Base-by-base conservation (phyloP, 2,329 filamentous ascomycete genomes). In the Hypoxylon sp. region DNA sequence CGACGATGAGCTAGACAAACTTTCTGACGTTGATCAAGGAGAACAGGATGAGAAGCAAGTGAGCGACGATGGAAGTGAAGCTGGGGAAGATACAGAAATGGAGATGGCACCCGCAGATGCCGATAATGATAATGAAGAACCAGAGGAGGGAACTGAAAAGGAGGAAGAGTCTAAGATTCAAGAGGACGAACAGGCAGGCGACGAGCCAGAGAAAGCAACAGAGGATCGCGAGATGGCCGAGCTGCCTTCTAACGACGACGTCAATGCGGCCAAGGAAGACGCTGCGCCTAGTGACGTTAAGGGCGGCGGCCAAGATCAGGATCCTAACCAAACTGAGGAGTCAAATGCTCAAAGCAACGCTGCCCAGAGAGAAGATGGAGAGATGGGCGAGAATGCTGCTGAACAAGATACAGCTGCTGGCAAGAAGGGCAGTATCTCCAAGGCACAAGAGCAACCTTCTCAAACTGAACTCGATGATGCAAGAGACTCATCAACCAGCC, bases 311-410 rank as follows among this genome's bases (percentile, higher is more conserved):
- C 84, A 87, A 51, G 89, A 91, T 49, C 85, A 89, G 56, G 86
- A 90, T 51, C 84, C 89, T 28, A 84, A 89, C 57, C 80, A 87
- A 20, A 83, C 85, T 70, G 84, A 91, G n/a, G 76, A 88, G 20
- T 85, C 89, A 20, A 85, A 89, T 43, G 83, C 87, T 41, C 80
- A 87, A 68, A 82, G 81, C 63, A 86, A 88, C 52, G 83, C 84
- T 39, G 84, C 89, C 2, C 86, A 91, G 70, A 85, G 85, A 63
- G 88, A 92, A 19, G 84, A 88, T 56, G 90, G 90, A 15, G 84
- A 89, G 20, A 83, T 87, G 75, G 88, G 89, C 57, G 87, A 91
- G 22, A 83, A 86, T 10, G 83, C 86, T 1, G 85, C 88, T 5
- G 86, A 91, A 50, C 82, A 90, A 67, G 84, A 90, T 62, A 85